Evolutionary conservation across 495 filamentous ascomycete species (phyloP), one percentile per base, ranked within the genome.

Genomic region (Clavariopsis aquatica): DNA sequence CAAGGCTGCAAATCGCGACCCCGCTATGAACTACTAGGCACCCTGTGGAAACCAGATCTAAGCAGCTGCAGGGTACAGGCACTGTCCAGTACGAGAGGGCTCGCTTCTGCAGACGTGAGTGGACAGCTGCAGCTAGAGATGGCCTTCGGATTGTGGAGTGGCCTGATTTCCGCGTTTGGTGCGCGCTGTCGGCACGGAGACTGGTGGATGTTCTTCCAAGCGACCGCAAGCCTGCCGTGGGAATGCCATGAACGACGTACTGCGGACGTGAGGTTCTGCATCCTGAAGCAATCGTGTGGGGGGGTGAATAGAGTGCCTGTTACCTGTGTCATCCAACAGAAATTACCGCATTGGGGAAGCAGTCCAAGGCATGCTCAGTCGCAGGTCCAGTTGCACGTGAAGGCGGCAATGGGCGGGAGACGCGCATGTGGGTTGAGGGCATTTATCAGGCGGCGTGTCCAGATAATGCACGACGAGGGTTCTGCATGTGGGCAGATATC

Each of bases 81-180:
- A n/a, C n/a, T n/a, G n/a, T n/a, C n/a, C n/a, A n/a, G n/a, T n/a
- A n/a, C n/a, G n/a, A n/a, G n/a, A n/a, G 22, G 23, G 13, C 36
- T 57, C 36, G 55, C 31, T 57, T 46, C 55, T 57, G 41, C 55
- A 57, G 4, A 15, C 22, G 36, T 57, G 36, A 28, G 55, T 46
- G 36, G 23, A 46, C 19, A 17, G 15, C 36, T 57, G 36, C 41
- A 23, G 55, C 36, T 57, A 7, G 41, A 57, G 34, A 46, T 17
- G 17, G 41, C 22, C 23, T 4, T 20, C 34, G 5, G 20, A 47
- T 47, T 57, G 36, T 41, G n/a, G 22, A 22, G 31, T 19, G 22
- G 19, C 1, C 55, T 43, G 20, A 46, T 38, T 7, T 23, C 6
- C 12, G 31, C 31, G 6, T n/a, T n/a, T n/a, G n/a, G n/a, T 12